Conservation (phyloP, 768 basidiomycete species). For the Boletus speciosus region DNA sequence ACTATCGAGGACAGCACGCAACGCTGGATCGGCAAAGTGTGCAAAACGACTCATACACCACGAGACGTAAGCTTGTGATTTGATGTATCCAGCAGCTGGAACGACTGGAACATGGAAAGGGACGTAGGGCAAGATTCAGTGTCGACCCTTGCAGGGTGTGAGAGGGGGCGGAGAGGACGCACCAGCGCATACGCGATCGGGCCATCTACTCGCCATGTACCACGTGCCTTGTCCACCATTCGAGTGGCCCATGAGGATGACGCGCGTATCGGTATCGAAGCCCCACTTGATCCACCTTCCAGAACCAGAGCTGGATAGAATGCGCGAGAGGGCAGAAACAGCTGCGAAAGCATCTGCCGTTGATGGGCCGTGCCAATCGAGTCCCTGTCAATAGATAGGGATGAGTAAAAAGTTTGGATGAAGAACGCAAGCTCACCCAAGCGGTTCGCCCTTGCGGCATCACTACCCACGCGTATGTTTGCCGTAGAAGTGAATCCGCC, state of each 20-base stretch:
- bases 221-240: slow-evolving; percentile 92
- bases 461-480: slow-evolving; percentile 67
- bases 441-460: slow-evolving; percentile 80
- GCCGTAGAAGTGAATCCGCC: slow-evolving; percentile 57
- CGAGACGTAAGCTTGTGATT: slow-evolving; percentile 83
- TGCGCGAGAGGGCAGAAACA: slow-evolving; percentile 50
- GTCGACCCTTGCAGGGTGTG: neutral
- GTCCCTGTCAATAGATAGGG: slow-evolving; percentile 47
- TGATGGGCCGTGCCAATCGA: slow-evolving; percentile 92
- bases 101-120: slow-evolving; percentile 43
- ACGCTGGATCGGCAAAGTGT: slow-evolving; percentile 74
- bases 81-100: slow-evolving; percentile 80
- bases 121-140: neutral
- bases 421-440: slow-evolving; percentile 53
- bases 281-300: slow-evolving; percentile 40
- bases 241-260: slow-evolving; percentile 83
- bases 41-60: slow-evolving; percentile 66
- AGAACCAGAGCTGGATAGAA: slow-evolving; percentile 36
- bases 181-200: slow-evolving; percentile 71
- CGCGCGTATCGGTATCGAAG: slow-evolving; percentile 38
- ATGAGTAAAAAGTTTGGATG: neutral
- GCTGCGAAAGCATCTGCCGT: slow-evolving; percentile 64
- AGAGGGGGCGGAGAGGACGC: slow-evolving; percentile 7
- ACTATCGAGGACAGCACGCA: slow-evolving; percentile 69
- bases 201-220: slow-evolving; percentile 73